Percentiles rank a stretch among this genome's conserved stretches.
Evolutionary conservation across 192 early-diverging fungal species (phyloP).

Genomic region (Umbelopsis ramanniana): DNA sequence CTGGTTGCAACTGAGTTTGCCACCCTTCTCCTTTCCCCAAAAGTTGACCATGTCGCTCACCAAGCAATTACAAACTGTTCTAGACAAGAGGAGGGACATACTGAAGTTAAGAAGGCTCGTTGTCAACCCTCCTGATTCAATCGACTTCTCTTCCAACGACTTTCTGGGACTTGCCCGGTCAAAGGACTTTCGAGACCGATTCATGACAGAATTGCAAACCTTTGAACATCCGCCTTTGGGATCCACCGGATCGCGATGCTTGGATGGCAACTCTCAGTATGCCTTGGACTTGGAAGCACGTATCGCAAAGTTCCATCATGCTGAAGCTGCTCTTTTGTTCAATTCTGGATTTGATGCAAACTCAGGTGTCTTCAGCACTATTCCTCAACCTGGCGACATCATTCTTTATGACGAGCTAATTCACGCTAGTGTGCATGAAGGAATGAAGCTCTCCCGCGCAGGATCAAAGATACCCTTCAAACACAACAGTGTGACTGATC

Average conservation of each 20-base stretch:
- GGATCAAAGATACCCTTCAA: constrained; percentile 53
- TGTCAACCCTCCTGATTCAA: constrained; percentile 41
- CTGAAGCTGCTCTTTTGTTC: constrained; percentile 69
- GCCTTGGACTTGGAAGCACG: constrained; percentile 64
- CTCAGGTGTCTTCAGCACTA: constrained; percentile 63
- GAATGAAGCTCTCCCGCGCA: constrained; percentile 62
- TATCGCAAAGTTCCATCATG: constrained; percentile 65
- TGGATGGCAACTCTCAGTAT: constrained; percentile 71
- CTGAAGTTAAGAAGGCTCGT: constrained; percentile 47
- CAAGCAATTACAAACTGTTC: constrained; percentile 23
- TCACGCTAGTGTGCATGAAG: constrained; percentile 87
- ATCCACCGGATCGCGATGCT: constrained; percentile 77
- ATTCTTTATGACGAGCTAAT: constrained; percentile 76
- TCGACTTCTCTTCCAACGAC: constrained; percentile 86
- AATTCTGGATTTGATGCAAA: constrained; percentile 92
- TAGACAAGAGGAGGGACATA: constrained; percentile 33
- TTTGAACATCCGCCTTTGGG: constrained; percentile 57
- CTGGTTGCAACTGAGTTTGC: neutral
- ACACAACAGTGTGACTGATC: constrained; percentile 69
- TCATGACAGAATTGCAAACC: constrained; percentile 45
- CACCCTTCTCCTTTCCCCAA: neutral
- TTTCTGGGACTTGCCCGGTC: constrained; percentile 73
- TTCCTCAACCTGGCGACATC: constrained; percentile 68
- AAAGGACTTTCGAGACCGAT: constrained; percentile 48
- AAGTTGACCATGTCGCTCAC: neutral